These are phyloP conservation scores for Euphorbia celastroides DNA, from an alignment of 441 rosid species.

Conservation along the genomic window DNA sequence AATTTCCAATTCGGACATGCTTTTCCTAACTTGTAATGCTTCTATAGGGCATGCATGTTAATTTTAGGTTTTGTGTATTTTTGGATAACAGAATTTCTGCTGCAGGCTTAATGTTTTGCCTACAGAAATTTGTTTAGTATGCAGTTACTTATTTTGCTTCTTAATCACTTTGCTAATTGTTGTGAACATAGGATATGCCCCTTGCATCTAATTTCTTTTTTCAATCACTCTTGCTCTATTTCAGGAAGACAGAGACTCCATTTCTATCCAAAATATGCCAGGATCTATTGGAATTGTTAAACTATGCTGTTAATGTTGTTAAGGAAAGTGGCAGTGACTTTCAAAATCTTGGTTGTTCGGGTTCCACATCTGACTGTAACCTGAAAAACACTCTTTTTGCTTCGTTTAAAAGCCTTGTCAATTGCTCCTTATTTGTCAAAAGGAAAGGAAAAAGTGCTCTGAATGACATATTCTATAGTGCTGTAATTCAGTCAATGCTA, in stretches of 20 bases:
- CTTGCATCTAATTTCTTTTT: slow-evolving; percentile 3
- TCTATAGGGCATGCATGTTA: not conserved
- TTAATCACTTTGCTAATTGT: not conserved
- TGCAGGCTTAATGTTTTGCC: slow-evolving; percentile 11
- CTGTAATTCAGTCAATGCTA: slow-evolving; percentile 52
- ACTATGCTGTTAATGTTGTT: slow-evolving; percentile 45
- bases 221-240: slow-evolving; percentile 11
- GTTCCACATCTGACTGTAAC: slow-evolving; percentile 36
- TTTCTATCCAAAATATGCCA: slow-evolving; percentile 55
- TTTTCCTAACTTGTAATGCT: not conserved
- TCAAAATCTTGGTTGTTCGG: slow-evolving; percentile 50
- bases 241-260: slow-evolving; percentile 55
- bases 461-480: slow-evolving; percentile 34
- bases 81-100: not conserved
- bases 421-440: slow-evolving; percentile 50
- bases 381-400: slow-evolving; percentile 42
- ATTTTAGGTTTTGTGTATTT: not conserved
- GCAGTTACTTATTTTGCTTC: not conserved
- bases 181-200: slow-evolving; percentile 3
- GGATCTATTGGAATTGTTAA: slow-evolving; percentile 55
- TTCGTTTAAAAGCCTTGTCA: slow-evolving; percentile 64
- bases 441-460: slow-evolving; percentile 35
- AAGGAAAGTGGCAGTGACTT: slow-evolving; percentile 37
- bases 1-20: too few species aligned
- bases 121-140: not conserved